Percentiles rank a stretch among this genome's conserved stretches.
Evolutionary conservation across 2,329 filamentous ascomycete genomes (phyloP).

Genomic region (Stemphylium vesicarium): DNA sequence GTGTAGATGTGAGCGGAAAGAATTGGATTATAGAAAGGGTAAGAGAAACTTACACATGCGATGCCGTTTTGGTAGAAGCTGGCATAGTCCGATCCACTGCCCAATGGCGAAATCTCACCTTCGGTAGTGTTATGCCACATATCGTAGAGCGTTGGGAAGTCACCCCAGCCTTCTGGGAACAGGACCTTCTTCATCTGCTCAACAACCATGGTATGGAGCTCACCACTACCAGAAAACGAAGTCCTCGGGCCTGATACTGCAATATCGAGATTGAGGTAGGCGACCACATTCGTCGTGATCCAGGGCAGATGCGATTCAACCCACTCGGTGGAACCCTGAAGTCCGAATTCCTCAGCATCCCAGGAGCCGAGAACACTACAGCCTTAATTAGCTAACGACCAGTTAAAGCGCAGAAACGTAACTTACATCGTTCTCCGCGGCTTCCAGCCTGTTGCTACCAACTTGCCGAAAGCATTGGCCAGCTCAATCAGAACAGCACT

Average conservation of each 20-base stretch:
- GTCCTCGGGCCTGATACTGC: constrained; percentile 55
- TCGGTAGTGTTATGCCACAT: constrained; percentile 48
- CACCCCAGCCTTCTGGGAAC: constrained; percentile 46
- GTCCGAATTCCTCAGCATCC: constrained; percentile 52
- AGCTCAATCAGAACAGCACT: constrained; percentile 58
- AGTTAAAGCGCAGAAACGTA: constrained; percentile 48
- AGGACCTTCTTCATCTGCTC: constrained; percentile 51
- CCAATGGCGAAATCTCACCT: constrained; percentile 45
- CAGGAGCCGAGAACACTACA: constrained; percentile 50
- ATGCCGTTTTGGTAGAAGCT: constrained; percentile 56
- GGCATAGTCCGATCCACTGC: constrained; percentile 57
- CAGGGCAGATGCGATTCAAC: constrained; percentile 58
- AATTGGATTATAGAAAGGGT: background rate
- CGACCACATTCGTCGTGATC: constrained; percentile 52
- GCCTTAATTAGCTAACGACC: constrained; percentile 43
- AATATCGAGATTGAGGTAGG: constrained; percentile 60
- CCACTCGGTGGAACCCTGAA: constrained; percentile 54
- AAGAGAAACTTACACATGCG: constrained; percentile 16
- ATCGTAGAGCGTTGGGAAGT: constrained; percentile 53
- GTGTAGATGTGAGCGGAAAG: background rate
- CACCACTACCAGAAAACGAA: constrained; percentile 47
- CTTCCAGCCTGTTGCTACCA: constrained; percentile 58
- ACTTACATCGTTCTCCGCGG: constrained; percentile 57
- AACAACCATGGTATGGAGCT: constrained; percentile 47
- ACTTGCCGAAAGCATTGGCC: constrained; percentile 56